Base-by-base conservation (phyloP, 2,329 filamentous ascomycete species). In the Lecanicillium sp. region DNA sequence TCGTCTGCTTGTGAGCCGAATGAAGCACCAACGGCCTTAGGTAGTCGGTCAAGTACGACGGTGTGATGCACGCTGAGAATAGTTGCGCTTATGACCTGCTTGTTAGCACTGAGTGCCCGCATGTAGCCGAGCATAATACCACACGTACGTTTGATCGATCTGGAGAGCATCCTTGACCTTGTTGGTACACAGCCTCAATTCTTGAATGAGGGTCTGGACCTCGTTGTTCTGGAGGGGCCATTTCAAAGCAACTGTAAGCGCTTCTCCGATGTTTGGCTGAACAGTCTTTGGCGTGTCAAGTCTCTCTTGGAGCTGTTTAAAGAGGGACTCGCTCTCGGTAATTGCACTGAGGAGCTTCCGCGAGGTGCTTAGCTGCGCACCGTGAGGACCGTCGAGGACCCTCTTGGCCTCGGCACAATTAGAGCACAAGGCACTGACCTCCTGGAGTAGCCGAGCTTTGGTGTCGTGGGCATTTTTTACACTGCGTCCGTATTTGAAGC, bases 1-100 rank as follows among this genome's bases (percentile, higher is more conserved):
- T 54, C 48, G 17, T 58, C 47, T 14, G 33, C 41, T 12, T 51
- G 40, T 4, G 54, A 55, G 41, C 60, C 47, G 37, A 56, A 59
- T 12, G 46, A 37, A 1, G 55, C 53, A 5, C 40, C 44, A 4
- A 42, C 9, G 12, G 46, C 49, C 2, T 30, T 29, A 17, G 22
- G 34, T 5, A 36, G 22, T 4, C 34, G 13, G 20, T 28, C 22
- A 9, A 36, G 34, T 13, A 27, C 29, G n/a, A 36, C 4, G 14
- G 18, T 36, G 14, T 13, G 11, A 10, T 36, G 17, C 8, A 28
- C 5, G 15, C 18, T 29, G 17, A 36, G 34, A 13, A 29, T 12
- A 3, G n/a, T 19, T 5, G 19, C n/a, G 19, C 33, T 35, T 22
- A 29, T 12, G 3, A 17, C 9, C 7, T 14, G 8, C 9, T 7